Conservation (phyloP, 2,329 filamentous ascomycete species). For the Diaporthe sp. region DNA sequence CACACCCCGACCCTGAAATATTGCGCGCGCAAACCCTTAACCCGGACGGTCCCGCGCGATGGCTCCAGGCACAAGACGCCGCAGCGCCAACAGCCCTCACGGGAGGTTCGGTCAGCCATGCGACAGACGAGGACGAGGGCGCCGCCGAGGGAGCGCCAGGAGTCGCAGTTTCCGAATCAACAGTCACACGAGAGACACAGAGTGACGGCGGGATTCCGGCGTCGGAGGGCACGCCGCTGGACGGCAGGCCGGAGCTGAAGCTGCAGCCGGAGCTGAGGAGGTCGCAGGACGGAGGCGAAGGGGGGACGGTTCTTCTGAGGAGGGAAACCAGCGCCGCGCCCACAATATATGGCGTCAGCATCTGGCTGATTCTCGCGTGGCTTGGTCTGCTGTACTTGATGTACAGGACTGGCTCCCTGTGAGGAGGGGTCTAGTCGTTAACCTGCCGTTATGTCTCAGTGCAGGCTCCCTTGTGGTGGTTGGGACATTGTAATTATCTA, state of each 20-base stretch:
- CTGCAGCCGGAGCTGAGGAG: background rate
- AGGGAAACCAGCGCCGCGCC: conserved; percentile 27
- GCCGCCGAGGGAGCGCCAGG: background rate
- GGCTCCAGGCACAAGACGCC: background rate
- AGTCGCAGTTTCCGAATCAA: background rate
- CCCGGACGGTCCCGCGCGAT: background rate
- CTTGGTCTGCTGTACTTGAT: conserved; percentile 29
- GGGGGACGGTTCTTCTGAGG: background rate
- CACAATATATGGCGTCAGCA: conserved; percentile 20
- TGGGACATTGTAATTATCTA: background rate
- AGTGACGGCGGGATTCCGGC: background rate
- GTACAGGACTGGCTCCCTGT: conserved; percentile 31
- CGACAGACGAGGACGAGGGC: background rate
- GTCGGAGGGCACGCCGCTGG: background rate
- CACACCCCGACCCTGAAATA: background rate
- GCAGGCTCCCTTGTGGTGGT: too few species aligned
- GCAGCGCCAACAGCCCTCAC: background rate
- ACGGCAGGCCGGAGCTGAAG: background rate
- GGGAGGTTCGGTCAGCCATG: background rate
- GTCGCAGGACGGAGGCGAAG: background rate
- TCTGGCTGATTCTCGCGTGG: conserved; percentile 28
- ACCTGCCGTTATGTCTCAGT: background rate
- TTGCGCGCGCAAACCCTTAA: background rate
- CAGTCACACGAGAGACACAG: background rate
- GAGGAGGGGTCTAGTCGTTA: conserved; percentile 1